Evolutionary conservation across 2,329 filamentous ascomycete genomes (phyloP).

Genomic region (Thelonectria blattea): DNA sequence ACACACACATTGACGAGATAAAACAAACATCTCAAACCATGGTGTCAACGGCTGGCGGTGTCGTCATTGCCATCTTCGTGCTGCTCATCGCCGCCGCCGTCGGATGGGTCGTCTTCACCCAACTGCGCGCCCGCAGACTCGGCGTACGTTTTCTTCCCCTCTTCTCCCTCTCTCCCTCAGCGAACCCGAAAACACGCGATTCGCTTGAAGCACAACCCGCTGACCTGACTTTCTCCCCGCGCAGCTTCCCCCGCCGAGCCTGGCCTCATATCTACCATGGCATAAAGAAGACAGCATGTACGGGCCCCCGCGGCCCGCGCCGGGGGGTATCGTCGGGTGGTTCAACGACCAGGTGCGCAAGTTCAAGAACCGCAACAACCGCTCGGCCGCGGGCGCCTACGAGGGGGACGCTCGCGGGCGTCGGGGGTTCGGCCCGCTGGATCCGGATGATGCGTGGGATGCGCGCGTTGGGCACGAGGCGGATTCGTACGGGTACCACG

Average conservation of each 20-base stretch:
- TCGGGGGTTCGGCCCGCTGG: constrained; percentile 70
- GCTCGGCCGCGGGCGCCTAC: constrained; percentile 74
- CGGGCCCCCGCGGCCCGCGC: constrained; percentile 59
- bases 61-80: constrained; percentile 75
- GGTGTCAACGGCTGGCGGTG: constrained; percentile 66
- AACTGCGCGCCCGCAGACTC: constrained; percentile 73
- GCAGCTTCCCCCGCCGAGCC: constrained; percentile 72
- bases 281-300: constrained; percentile 54
- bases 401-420: constrained; percentile 63
- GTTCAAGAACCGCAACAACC: constrained; percentile 69
- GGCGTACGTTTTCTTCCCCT: constrained; percentile 58
- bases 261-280: constrained; percentile 77
- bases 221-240: constrained; percentile 20
- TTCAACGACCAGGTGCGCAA: constrained; percentile 68
- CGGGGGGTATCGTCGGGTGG: constrained; percentile 74
- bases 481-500: constrained; percentile 72
- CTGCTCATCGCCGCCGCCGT: constrained; percentile 61
- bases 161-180: constrained; percentile 5
- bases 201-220: no score
- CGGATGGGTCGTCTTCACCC: constrained; percentile 74
- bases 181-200: neutral
- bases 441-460: constrained; percentile 89
- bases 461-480: constrained; percentile 77
- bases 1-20: no score
- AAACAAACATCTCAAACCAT: constrained; percentile 45